A percentile compares a stretch with the other conserved stretches of the same genome.
Conservation (phyloP, 2,329 filamentous ascomycete species). For the Penicillium hesseltinei region DNA sequence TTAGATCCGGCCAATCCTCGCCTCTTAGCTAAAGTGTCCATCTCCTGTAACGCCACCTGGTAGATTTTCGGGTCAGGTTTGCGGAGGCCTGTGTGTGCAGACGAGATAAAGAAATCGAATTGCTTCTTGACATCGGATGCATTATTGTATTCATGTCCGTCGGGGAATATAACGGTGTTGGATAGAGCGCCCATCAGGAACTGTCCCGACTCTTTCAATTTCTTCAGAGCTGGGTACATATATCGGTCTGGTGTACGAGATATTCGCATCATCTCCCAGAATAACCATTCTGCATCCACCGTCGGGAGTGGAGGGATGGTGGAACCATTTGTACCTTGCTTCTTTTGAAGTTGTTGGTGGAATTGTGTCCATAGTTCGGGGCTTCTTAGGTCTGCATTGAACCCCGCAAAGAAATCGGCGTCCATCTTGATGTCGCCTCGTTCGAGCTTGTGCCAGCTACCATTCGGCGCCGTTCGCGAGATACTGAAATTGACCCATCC, state of each 20-base stretch:
- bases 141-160: slow-evolving; percentile 66
- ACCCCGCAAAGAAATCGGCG: slow-evolving; percentile 69
- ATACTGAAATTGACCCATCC: slow-evolving; percentile 94
- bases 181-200: slow-evolving; percentile 79
- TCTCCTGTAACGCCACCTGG: slow-evolving; percentile 63
- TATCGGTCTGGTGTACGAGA: slow-evolving; percentile 73
- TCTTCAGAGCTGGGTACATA: slow-evolving; percentile 79
- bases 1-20: slow-evolving; percentile 57
- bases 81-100: slow-evolving; percentile 79
- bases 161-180: slow-evolving; percentile 86
- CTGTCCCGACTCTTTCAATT: slow-evolving; percentile 60
- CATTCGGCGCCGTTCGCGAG: slow-evolving; percentile 70
- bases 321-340: slow-evolving; percentile 20
- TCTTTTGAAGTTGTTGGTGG: slow-evolving; percentile 35
- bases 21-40: slow-evolving; percentile 61
- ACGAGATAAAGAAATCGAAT: slow-evolving; percentile 87
- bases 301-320: slow-evolving; percentile 63
- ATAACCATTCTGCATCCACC: slow-evolving; percentile 75
- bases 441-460: slow-evolving; percentile 86
- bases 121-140: slow-evolving; percentile 59
- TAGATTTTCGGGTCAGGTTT: slow-evolving; percentile 88
- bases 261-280: slow-evolving; percentile 85
- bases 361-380: slow-evolving; percentile 67
- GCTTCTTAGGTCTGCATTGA: slow-evolving; percentile 70
- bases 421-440: slow-evolving; percentile 77